phyloP scores from a whole-genome alignment of 495 filamentous ascomycete genomes.

The Penicillium subrubescens region DNA sequence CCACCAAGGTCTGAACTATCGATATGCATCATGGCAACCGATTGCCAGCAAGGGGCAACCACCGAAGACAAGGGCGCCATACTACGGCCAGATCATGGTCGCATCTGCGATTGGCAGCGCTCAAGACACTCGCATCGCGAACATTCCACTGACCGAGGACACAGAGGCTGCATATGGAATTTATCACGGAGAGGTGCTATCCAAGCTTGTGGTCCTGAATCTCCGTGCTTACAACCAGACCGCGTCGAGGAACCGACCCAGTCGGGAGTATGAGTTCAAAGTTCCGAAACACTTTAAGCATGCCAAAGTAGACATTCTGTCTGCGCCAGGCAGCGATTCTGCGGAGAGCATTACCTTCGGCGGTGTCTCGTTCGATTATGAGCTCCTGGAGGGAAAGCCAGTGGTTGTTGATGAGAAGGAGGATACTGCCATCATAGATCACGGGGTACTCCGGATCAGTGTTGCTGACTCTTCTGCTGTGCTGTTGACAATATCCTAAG shows the following conservation, averaged over 20 bases:
- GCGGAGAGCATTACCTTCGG: conserved; percentile 15
- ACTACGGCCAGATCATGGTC: conserved; percentile 26
- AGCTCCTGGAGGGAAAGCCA: conserved; percentile 9
- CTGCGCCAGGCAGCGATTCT: conserved; percentile 17
- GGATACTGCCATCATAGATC: not conserved
- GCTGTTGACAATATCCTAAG: conserved; percentile 12
- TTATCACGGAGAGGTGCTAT: conserved; percentile 8
- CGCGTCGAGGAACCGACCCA: not conserved
- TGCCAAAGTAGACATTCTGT: conserved; percentile 14
- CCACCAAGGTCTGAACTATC: conserved; percentile 27
- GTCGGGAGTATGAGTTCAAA: conserved; percentile 15
- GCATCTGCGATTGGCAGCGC: conserved; percentile 9
- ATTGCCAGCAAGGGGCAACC: conserved; percentile 11
- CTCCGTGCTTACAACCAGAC: conserved; percentile 14
- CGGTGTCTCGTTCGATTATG: conserved; percentile 21
- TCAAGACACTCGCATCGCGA: conserved; percentile 11
- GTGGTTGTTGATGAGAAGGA: conserved; percentile 9
- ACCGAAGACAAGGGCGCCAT: conserved; percentile 18
- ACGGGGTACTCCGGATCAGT: conserved; percentile 2
- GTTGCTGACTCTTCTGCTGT: conserved; percentile 19
- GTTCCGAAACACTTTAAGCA: not conserved
- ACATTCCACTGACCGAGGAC: conserved; percentile 17
- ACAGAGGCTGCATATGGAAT: conserved; percentile 19
- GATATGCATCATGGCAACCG: conserved; percentile 27
- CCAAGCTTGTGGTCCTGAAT: conserved; percentile 16